A percentile compares a stretch with the other conserved stretches of the same genome.
Evolutionary conservation across 495 filamentous ascomycete genomes (phyloP).

Genomic region (Cryomyces minteri): DNA sequence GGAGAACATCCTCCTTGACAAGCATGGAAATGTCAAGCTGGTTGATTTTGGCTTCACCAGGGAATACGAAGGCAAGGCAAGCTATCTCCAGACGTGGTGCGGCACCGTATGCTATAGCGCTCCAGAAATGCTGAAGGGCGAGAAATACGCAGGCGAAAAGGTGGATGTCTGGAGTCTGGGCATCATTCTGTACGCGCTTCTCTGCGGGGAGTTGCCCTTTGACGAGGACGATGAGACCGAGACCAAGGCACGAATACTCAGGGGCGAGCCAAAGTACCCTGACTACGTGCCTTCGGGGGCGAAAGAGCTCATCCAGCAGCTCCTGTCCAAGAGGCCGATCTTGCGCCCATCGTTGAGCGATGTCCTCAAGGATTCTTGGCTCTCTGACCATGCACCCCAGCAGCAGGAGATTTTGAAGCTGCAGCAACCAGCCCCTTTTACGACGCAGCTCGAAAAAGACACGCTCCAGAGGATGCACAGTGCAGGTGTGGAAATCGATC

Average conservation of each 20-base stretch:
- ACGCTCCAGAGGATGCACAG: slow-evolving; percentile 86
- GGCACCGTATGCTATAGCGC: slow-evolving; percentile 96
- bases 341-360: slow-evolving; percentile 73
- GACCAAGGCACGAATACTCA: slow-evolving; percentile 72
- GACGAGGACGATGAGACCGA: slow-evolving; percentile 75
- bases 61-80: slow-evolving; percentile 90
- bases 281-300: slow-evolving; percentile 63
- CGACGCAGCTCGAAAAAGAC: slow-evolving; percentile 76
- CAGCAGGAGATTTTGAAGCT: slow-evolving; percentile 83
- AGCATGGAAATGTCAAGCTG: slow-evolving; percentile 95
- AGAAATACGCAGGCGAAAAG: slow-evolving; percentile 94
- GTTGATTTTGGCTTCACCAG: slow-evolving; percentile 97
- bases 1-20: slow-evolving; percentile 94
- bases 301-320: slow-evolving; percentile 47
- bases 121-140: slow-evolving; percentile 94
- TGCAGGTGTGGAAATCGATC: slow-evolving; percentile 85
- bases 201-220: slow-evolving; percentile 86
- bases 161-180: slow-evolving; percentile 98
- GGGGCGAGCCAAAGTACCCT: slow-evolving; percentile 67
- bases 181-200: slow-evolving; percentile 83
- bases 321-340: slow-evolving; percentile 79
- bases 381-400: slow-evolving; percentile 70
- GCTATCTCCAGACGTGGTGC: slow-evolving; percentile 93
- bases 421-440: slow-evolving; percentile 68
- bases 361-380: slow-evolving; percentile 74